These are phyloP conservation scores for Neurospora cerealis DNA, from an alignment of 495 filamentous ascomycete species.

Conservation along the genomic window DNA sequence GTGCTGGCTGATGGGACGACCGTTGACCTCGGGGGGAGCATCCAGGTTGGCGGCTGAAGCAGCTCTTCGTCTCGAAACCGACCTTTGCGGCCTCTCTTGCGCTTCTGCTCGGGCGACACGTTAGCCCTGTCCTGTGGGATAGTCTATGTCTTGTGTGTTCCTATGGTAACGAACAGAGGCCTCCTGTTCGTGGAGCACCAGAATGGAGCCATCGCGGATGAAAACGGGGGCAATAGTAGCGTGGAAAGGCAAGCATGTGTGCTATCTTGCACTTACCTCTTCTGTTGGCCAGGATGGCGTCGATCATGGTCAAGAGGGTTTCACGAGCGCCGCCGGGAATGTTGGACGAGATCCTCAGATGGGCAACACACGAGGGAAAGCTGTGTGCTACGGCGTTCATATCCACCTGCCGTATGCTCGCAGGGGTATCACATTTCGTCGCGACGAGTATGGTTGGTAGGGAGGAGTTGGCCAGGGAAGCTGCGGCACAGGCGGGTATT, in stretches of 20 bases:
- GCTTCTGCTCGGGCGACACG: slow-evolving; percentile 1
- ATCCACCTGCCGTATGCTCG: slow-evolving; percentile 48
- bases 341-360: slow-evolving; percentile 61
- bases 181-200: not conserved
- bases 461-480: slow-evolving; percentile 53
- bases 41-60: slow-evolving; percentile 45
- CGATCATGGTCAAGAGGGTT: slow-evolving; percentile 67
- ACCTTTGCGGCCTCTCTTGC: slow-evolving; percentile 17
- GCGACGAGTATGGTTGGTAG: slow-evolving; percentile 71
- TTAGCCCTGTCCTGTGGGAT: slow-evolving; percentile 9
- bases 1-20: slow-evolving; percentile 41
- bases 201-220: not conserved
- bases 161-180: not conserved
- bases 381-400: slow-evolving; percentile 48
- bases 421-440: slow-evolving; percentile 71
- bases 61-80: slow-evolving; percentile 28
- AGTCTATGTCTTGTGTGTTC: not conserved
- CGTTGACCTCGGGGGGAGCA: slow-evolving; percentile 32
- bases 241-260: not conserved
- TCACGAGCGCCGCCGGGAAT: slow-evolving; percentile 65
- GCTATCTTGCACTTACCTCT: slow-evolving; percentile 47
- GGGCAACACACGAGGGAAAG: slow-evolving; percentile 53
- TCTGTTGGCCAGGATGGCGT: slow-evolving; percentile 51
- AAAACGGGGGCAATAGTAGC: not conserved
- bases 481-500: slow-evolving; percentile 34